Base-by-base conservation (phyloP, 2,329 filamentous ascomycete genomes). In the Cercospora zeae-maydis region DNA sequence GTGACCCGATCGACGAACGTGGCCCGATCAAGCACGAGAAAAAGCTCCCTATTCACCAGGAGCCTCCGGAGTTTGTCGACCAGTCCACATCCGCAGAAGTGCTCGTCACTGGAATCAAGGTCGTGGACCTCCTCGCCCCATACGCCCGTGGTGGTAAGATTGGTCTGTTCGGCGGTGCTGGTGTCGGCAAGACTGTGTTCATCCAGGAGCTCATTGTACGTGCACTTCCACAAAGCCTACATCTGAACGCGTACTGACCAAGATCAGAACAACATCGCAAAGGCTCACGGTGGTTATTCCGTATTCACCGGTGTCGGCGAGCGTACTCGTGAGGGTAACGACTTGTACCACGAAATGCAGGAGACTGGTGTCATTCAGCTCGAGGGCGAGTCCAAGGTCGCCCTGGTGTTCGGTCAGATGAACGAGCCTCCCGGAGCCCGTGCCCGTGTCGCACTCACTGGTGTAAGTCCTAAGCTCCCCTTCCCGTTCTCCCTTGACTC, bases 131-230 rank as follows among this genome's bases (percentile, higher is more conserved):
- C 73, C 88, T 99, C 77, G 95, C 95, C 76, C 95, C 95, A 77
- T 99, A 99, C 83, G 95, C 95, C 80, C 95, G 95, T 96, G 95
- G 95, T 92, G 95, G 95, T 88, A 99, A 99, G 90, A 99, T 99
- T 87, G 95, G 95, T 91, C 92, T 99, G 75, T 99, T 99, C 85
- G 95, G 95, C 84, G 95, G 95, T 93, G 95, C 95, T 76, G 95
- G 95, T 96, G 95, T 99, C 86, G 95, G 95, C 83, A 99, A 99
- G 90, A 99, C 95, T 80, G 95, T 99, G 80, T 99, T 98, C 87
- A 99, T 99, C 82, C 95, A 99, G 88, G 95, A 99, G 85, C 85
- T 99, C 79, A 99, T 99, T 86, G 86, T 88, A 82, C 76, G 85
- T 77, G 39, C 24, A 16, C 33, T 24, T 9, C 6, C n/a, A 31